Evolutionary conservation across 306 rosid genomes (phyloP).

Genomic region (Pyrus betulifolia): DNA sequence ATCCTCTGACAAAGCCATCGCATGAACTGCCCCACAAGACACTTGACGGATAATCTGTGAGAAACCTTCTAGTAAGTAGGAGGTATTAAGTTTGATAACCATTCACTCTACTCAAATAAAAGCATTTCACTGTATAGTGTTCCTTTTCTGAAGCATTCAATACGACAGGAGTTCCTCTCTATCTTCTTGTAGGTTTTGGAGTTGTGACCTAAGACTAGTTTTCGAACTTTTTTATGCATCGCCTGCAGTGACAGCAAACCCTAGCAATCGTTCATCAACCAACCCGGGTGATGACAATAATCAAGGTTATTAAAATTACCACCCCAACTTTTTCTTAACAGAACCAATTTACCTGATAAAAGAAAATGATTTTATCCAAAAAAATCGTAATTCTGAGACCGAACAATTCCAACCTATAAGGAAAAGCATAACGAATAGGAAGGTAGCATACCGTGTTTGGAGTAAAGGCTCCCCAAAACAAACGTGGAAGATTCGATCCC

Average conservation of each 20-base stretch:
- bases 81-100: background rate
- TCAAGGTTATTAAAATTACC: background rate
- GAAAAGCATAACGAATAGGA: background rate
- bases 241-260: background rate
- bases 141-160: background rate
- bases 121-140: background rate
- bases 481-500: constrained; percentile 89
- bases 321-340: background rate
- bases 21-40: constrained; percentile 95
- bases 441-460: constrained; percentile 56
- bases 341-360: background rate
- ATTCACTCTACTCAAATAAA: background rate
- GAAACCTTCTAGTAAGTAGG: background rate
- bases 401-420: background rate
- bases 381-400: background rate
- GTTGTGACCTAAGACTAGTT: background rate
- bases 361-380: background rate
- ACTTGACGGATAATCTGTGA: constrained; percentile 69
- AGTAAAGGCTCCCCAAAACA: constrained; percentile 78
- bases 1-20: constrained; percentile 76
- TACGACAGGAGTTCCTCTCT: background rate
- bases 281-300: background rate
- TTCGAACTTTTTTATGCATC: background rate
- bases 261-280: background rate
- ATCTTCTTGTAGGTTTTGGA: background rate